Evolutionary conservation across 2,329 filamentous ascomycete species (phyloP).

Genomic region (Fusarium transvaalense): DNA sequence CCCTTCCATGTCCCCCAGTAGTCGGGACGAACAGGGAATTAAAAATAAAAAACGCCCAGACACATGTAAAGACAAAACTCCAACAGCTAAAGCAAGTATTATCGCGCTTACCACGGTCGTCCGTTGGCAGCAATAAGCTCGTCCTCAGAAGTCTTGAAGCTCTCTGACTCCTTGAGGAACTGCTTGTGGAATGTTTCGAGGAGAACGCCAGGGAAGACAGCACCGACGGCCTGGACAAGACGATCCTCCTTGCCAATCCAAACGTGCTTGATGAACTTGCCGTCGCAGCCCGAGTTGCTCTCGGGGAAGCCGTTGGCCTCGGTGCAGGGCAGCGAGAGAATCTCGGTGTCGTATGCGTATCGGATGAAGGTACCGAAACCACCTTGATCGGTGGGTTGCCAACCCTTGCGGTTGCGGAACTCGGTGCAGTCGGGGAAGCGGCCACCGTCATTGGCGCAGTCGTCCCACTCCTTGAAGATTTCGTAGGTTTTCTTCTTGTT

Average conservation of each 20-base stretch:
- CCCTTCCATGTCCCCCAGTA: background rate
- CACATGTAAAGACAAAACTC: slow-evolving; percentile 16
- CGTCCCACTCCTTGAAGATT: slow-evolving; percentile 63
- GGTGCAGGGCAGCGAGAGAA: slow-evolving; percentile 55
- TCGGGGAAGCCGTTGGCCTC: slow-evolving; percentile 61
- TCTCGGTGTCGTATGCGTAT: slow-evolving; percentile 57
- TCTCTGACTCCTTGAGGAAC: slow-evolving; percentile 48
- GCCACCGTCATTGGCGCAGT: slow-evolving; percentile 56
- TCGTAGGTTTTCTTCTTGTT: slow-evolving; percentile 61
- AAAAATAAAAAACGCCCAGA: slow-evolving; percentile 10
- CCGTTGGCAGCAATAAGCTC: slow-evolving; percentile 25
- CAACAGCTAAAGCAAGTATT: background rate
- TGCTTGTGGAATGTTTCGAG: slow-evolving; percentile 55
- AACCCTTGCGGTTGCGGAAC: slow-evolving; percentile 53
- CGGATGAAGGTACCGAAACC: slow-evolving; percentile 59
- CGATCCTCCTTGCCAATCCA: slow-evolving; percentile 58
- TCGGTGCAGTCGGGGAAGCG: slow-evolving; percentile 55
- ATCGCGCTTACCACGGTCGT: slow-evolving; percentile 11
- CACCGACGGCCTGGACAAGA: slow-evolving; percentile 56
- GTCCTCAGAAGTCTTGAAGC: slow-evolving; percentile 29
- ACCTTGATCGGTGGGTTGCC: slow-evolving; percentile 58
- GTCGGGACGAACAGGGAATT: background rate
- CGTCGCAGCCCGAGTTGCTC: slow-evolving; percentile 54
- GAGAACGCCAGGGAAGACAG: slow-evolving; percentile 54
- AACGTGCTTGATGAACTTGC: slow-evolving; percentile 58